Conservation (phyloP, 148 eudicot species). For the Silene uniflora region DNA sequence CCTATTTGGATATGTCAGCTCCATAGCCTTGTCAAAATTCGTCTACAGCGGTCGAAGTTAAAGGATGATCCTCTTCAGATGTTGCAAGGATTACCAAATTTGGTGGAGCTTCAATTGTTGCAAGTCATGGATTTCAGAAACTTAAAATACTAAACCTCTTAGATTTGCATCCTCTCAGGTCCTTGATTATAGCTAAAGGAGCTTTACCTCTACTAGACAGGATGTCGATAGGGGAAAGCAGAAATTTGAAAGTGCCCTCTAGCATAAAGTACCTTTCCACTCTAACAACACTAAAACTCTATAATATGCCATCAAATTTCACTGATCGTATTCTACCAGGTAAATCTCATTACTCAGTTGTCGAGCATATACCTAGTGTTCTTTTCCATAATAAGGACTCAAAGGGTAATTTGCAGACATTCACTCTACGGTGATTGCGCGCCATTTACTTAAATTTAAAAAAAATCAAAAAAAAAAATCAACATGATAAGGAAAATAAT, state of each 20-base stretch:
- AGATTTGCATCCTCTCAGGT: slow-evolving; percentile 8
- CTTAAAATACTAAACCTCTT: neutral
- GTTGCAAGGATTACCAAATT: neutral
- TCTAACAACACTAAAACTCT: slow-evolving; percentile 8
- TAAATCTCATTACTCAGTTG: neutral
- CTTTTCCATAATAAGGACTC: neutral
- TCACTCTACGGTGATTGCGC: neutral
- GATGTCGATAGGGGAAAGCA: slow-evolving; percentile 11
- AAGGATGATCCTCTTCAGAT: neutral
- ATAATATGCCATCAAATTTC: slow-evolving; percentile 1
- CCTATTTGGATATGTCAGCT: slow-evolving; percentile 7
- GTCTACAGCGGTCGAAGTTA: slow-evolving; percentile 15
- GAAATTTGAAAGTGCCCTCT: neutral
- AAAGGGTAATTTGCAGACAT: neutral
- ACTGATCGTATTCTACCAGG: neutral
- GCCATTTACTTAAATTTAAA: neutral
- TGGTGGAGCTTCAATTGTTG: slow-evolving; percentile 20
- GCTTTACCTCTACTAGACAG: slow-evolving; percentile 13
- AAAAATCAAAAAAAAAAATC: too few species aligned
- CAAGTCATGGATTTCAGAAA: neutral
- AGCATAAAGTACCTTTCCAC: slow-evolving; percentile 11
- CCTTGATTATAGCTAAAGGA: neutral
- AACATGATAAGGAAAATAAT: too few species aligned
- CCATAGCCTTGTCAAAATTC: neutral
- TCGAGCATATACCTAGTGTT: neutral